phyloP scores from a whole-genome alignment of 2,329 filamentous ascomycete genomes.

The Aureobasidium zeae region DNA sequence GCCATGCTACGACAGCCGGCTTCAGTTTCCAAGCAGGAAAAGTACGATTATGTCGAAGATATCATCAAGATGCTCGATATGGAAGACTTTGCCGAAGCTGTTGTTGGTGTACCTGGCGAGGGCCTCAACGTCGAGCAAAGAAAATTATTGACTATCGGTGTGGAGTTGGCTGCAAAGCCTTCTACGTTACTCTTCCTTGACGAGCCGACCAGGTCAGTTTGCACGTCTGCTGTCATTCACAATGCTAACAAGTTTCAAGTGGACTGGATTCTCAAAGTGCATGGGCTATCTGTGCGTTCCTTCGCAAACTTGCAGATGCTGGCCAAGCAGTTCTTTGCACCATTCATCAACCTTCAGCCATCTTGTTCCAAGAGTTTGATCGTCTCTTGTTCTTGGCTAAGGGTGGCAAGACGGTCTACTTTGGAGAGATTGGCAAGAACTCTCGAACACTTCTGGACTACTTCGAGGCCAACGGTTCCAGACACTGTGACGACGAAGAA shows the following conservation, averaged over 20 bases:
- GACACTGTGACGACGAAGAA: slow-evolving; percentile 43
- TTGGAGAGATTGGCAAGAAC: slow-evolving; percentile 72
- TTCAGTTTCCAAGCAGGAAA: slow-evolving; percentile 46
- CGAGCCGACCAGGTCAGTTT: slow-evolving; percentile 52
- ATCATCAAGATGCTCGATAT: slow-evolving; percentile 57
- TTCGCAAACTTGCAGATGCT: slow-evolving; percentile 66
- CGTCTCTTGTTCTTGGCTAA: slow-evolving; percentile 67
- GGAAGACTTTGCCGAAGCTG: slow-evolving; percentile 56
- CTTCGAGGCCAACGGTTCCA: slow-evolving; percentile 48
- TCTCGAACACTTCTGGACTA: slow-evolving; percentile 58
- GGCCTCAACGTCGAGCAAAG: slow-evolving; percentile 58
- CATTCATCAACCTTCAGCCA: slow-evolving; percentile 81
- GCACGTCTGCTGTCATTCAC: background rate
- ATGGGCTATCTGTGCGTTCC: slow-evolving; percentile 68
- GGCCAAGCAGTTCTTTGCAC: slow-evolving; percentile 86
- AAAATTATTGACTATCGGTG: slow-evolving; percentile 56
- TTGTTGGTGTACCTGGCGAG: slow-evolving; percentile 52
- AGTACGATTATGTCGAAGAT: slow-evolving; percentile 56
- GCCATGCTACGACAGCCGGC: slow-evolving; percentile 51
- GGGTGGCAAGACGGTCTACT: slow-evolving; percentile 76
- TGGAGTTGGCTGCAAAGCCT: slow-evolving; percentile 55
- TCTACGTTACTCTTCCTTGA: slow-evolving; percentile 69
- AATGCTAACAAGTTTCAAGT: slow-evolving; percentile 23
- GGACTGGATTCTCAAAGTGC: slow-evolving; percentile 64
- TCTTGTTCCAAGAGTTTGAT: slow-evolving; percentile 82